Evolutionary conservation across 2,329 filamentous ascomycete genomes (phyloP).

Genomic region (Ophiostoma pallidulum): DNA sequence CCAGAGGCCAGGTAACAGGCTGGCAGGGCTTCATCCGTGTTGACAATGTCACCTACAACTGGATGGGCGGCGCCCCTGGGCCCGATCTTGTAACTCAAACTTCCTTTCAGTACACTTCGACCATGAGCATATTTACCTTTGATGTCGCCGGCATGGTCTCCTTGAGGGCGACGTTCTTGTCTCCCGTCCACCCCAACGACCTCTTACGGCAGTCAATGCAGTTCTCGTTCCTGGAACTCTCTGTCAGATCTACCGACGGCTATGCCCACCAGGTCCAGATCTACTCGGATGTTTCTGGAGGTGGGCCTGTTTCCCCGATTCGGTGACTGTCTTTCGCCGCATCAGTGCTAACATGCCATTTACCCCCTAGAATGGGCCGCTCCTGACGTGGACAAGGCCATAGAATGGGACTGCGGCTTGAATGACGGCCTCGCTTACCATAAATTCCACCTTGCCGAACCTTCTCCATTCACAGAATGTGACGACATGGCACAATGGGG

Average conservation of each 20-base stretch:
- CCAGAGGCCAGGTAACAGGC: constrained; percentile 45
- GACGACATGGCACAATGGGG: constrained; percentile 74
- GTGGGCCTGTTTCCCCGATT: constrained; percentile 38
- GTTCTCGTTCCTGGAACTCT: constrained; percentile 61
- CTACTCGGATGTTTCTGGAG: constrained; percentile 63
- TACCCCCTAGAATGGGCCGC: constrained; percentile 67
- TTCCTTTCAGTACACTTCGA: constrained; percentile 61
- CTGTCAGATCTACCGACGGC: constrained; percentile 54
- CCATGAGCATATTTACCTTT: constrained; percentile 60
- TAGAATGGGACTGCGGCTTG: constrained; percentile 53
- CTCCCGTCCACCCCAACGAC: constrained; percentile 59
- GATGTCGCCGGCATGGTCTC: constrained; percentile 50
- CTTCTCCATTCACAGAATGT: constrained; percentile 58
- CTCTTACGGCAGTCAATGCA: constrained; percentile 57
- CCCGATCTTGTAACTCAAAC: constrained; percentile 48
- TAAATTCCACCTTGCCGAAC: constrained; percentile 48
- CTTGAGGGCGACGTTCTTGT: constrained; percentile 61
- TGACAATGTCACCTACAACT: constrained; percentile 53
- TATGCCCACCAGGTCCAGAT: constrained; percentile 54
- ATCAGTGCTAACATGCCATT: no score
- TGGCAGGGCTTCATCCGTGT: constrained; percentile 64
- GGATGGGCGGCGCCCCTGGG: constrained; percentile 52
- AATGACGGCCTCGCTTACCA: constrained; percentile 51
- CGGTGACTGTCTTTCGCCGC: no score
- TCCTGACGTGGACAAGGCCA: constrained; percentile 45